A percentile compares a stretch with the other conserved stretches of the same genome.
These are phyloP conservation scores for Biscogniauxia mediterranea DNA, from an alignment of 2,329 filamentous ascomycete genomes.

Conservation along the genomic window DNA sequence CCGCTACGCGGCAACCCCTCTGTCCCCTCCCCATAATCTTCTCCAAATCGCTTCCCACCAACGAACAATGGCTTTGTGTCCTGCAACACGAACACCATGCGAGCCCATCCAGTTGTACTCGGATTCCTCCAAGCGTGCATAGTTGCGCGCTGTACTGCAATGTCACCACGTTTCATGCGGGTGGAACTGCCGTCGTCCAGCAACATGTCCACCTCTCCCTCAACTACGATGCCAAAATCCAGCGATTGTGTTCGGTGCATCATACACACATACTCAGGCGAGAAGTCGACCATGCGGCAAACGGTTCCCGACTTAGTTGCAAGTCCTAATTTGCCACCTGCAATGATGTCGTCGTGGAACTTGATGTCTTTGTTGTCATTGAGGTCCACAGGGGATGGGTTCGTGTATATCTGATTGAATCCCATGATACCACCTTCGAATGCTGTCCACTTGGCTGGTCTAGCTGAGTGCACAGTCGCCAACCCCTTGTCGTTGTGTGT, in stretches of 20 bases:
- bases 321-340: constrained; percentile 39
- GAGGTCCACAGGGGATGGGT: constrained; percentile 39
- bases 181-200: constrained; percentile 50
- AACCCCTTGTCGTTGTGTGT: constrained; percentile 30
- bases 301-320: constrained; percentile 35
- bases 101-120: constrained; percentile 33
- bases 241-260: constrained; percentile 55
- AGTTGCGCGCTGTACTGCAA: constrained; percentile 55
- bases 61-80: constrained; percentile 31
- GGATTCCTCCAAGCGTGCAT: constrained; percentile 54
- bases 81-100: constrained; percentile 37
- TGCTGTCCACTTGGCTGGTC: constrained; percentile 26
- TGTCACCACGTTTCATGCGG: constrained; percentile 48
- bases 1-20: constrained; percentile 27
- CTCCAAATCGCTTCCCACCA: constrained; percentile 26
- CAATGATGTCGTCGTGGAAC: constrained; percentile 34
- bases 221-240: constrained; percentile 54
- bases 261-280: constrained; percentile 39
- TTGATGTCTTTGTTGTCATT: constrained; percentile 40
- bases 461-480: constrained; percentile 36
- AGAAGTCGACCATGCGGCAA: constrained; percentile 48
- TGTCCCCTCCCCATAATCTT: constrained; percentile 27
- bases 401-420: constrained; percentile 43
- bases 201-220: constrained; percentile 51
- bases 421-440: constrained; percentile 35